Percentiles rank a stretch among this genome's conserved stretches.
These are phyloP conservation scores for Parastagonospora nodorum DNA, from an alignment of 2,329 filamentous ascomycete genomes.

Conservation along the genomic window DNA sequence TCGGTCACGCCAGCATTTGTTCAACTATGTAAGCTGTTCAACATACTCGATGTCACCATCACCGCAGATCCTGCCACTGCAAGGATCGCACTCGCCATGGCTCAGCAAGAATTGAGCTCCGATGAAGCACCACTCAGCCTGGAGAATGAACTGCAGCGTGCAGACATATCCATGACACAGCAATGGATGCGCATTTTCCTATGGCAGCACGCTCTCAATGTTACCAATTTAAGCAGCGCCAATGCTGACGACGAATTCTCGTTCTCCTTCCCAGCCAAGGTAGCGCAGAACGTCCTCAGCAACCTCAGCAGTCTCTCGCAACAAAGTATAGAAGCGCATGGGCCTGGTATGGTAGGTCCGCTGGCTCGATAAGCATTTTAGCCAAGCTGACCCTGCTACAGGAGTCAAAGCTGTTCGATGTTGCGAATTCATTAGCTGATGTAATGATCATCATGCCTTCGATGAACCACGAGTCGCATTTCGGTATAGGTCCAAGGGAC, in stretches of 20 bases:
- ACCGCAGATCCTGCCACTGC: conserved; percentile 37
- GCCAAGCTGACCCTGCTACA: conserved; percentile 5
- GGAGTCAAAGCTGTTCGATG: conserved; percentile 45
- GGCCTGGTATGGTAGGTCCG: conserved; percentile 40
- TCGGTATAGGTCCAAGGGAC: conserved; percentile 39
- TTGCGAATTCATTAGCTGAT: conserved; percentile 42
- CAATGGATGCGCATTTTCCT: conserved; percentile 47
- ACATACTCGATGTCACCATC: conserved; percentile 41
- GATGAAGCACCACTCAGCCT: conserved; percentile 34
- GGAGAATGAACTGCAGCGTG: conserved; percentile 44
- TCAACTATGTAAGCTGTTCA: conserved; percentile 41
- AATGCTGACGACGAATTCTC: conserved; percentile 41
- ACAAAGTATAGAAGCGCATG: conserved; percentile 42
- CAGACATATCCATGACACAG: conserved; percentile 45
- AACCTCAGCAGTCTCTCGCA: conserved; percentile 37
- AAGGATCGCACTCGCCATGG: conserved; percentile 34
- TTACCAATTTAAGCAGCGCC: conserved; percentile 37
- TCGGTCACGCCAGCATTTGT: conserved; percentile 40
- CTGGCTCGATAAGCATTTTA: neutral
- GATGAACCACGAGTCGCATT: conserved; percentile 37
- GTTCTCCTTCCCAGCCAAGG: conserved; percentile 41
- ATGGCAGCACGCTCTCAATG: conserved; percentile 44
- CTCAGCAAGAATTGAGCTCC: conserved; percentile 39
- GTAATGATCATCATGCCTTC: conserved; percentile 45
- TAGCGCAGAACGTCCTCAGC: conserved; percentile 39